Base-by-base conservation (phyloP, 148 eudicot species). In the Salicornia ramosissima region DNA sequence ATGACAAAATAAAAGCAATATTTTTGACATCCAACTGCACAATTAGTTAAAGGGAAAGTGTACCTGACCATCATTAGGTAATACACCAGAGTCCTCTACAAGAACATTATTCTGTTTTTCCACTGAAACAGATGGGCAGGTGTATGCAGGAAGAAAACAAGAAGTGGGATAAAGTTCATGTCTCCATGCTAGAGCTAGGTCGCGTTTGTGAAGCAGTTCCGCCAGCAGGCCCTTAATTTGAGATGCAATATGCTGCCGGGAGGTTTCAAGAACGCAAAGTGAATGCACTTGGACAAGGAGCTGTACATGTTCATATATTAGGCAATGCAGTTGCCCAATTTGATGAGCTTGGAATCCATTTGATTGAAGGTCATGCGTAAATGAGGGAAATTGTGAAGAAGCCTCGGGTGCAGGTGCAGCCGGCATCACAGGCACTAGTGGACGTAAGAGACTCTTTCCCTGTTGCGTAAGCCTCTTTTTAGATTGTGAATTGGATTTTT, bases 251-350 rank as follows among this genome's bases (percentile, higher is more conserved):
- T 81, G 79, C 75, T 80, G 84, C 59, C 80, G 80, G n/a, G 86
- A 83, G 36, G 90, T 87, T 36, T 94, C 97, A 49, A 90, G 84
- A 69, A 84, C 87, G 85, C 83, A 80, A 42, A 90, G 80, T 66
- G 99, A 88, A 79, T 84, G 88, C 47, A 88, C 84, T 83, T 94
- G 97, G 72, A 90, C 80, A 68, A 94, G 96, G 65, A 94, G 93
- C 75, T 94, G 99, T 31, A 90, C 84, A 70, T 94, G 99, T 83
- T 94, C 99, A 50, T 94, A 88, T 60, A 94, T 74, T 67, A 94
- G 71, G 77, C 85, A 80, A 76, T 88, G 80, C 46, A 93, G 81
- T 76, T 93, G 92, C 53, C 96, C 97, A 53, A 93, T 79, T 80
- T 93, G 98, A 80, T 88, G 83, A 65, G 85, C 78, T 61, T 84